Evolutionary conservation across 176 grass and related monocot genomes (phyloP).

Genomic region (Stipa capillata): DNA sequence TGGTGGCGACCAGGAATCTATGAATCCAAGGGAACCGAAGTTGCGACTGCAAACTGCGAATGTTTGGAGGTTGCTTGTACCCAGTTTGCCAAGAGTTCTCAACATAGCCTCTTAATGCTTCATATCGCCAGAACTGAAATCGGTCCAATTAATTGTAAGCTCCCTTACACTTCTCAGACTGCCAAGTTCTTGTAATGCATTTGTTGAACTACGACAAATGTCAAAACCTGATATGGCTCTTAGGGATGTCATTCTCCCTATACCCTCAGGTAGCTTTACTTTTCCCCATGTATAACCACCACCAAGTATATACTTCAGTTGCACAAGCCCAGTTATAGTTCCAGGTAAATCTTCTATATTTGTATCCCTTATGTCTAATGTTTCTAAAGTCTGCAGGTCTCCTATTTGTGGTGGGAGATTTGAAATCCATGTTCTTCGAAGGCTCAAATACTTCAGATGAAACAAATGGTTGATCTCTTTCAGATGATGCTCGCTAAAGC

Average conservation of each 20-base stretch:
- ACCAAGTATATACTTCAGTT: conserved; percentile 12
- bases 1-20: conserved; percentile 9
- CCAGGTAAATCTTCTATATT: too few relatives aligned
- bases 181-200: conserved; percentile 18
- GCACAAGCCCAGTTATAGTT: too few relatives aligned
- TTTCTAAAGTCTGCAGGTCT: too few relatives aligned
- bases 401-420: too few relatives aligned
- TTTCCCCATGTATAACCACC: conserved; percentile 24
- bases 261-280: conserved; percentile 25
- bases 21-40: conserved; percentile 1
- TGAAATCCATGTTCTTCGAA: too few relatives aligned
- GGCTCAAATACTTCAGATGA: too few relatives aligned
- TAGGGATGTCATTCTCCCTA: conserved; percentile 10
- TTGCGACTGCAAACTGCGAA: conserved; percentile 15
- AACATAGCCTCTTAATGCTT: conserved; percentile 15
- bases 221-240: conserved; percentile 8
- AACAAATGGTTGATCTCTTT: too few relatives aligned
- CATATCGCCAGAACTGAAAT: conserved; percentile 6
- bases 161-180: conserved; percentile 1
- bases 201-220: conserved; percentile 10
- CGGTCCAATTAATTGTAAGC: conserved; percentile 13
- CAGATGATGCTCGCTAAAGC: too few relatives aligned
- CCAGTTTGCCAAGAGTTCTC: conserved; percentile 11
- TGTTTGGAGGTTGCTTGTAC: conserved; percentile 3
- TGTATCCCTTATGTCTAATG: too few relatives aligned